phyloP scores from a whole-genome alignment of 23 red algal genomes.

The Chondrus crispus region DNA sequence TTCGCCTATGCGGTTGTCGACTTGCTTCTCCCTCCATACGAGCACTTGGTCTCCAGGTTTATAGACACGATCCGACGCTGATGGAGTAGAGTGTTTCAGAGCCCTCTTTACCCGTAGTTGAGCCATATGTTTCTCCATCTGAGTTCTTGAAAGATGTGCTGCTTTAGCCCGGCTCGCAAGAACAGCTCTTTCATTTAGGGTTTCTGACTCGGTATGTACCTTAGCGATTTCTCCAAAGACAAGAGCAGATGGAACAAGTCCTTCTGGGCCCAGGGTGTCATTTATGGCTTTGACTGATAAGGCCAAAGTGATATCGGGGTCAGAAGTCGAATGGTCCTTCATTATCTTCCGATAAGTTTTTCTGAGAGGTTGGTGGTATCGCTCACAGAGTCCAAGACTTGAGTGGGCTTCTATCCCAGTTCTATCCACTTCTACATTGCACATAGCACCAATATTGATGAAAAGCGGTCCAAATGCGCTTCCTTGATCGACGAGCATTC shows the following conservation, averaged over 20 bases:
- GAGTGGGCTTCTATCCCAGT: slow-evolving; percentile 14
- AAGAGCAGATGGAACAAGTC: background rate
- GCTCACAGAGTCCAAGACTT: background rate
- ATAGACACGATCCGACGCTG: background rate
- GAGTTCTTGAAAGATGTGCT: background rate
- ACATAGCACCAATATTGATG: background rate
- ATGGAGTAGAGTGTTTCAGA: background rate
- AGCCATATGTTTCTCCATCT: background rate
- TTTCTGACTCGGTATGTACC: background rate
- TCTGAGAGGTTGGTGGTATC: slow-evolving; percentile 32
- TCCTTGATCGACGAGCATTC: slow-evolving; percentile 7
- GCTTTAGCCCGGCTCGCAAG: background rate
- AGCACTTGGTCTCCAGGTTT: background rate
- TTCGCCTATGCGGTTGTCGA: slow-evolving; percentile 26
- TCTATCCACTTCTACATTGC: background rate
- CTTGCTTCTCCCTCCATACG: slow-evolving; percentile 2
- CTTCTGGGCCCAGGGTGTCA: background rate
- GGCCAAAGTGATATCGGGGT: background rate
- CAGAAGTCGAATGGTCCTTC: background rate
- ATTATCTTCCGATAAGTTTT: background rate
- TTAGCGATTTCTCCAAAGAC: background rate
- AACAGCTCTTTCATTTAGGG: background rate
- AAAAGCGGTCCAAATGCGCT: background rate
- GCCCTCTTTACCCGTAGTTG: background rate
- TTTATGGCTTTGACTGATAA: slow-evolving; percentile 23